Conservation (phyloP, 2,329 filamentous ascomycete species). For the Drechmeria coniospora region DNA sequence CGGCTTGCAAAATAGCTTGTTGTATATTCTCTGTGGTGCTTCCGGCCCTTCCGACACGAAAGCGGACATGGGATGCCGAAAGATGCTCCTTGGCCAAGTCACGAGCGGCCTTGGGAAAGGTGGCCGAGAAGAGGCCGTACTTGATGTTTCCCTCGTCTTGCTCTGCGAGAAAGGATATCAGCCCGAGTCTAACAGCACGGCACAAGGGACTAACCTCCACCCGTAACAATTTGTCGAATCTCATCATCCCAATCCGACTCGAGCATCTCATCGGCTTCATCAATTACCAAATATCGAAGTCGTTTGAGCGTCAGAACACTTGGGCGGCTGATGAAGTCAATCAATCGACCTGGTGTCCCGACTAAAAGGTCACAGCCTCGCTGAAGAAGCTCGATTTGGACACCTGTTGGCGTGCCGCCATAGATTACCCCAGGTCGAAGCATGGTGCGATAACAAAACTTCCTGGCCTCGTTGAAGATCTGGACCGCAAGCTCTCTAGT, state of each 20-base stretch:
- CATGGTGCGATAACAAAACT: conserved; percentile 90
- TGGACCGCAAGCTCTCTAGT: conserved; percentile 85
- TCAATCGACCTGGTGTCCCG: conserved; percentile 72
- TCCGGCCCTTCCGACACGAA: conserved; percentile 77
- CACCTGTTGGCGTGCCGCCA: conserved; percentile 58
- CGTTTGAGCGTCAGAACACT: conserved; percentile 56
- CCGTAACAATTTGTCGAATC: conserved; percentile 59
- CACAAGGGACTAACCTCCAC: conserved; percentile 48
- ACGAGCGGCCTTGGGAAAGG: conserved; percentile 70
- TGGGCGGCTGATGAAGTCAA: conserved; percentile 66
- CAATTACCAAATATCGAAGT: conserved; percentile 68
- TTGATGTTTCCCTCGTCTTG: conserved; percentile 55
- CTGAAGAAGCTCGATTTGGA: conserved; percentile 57
- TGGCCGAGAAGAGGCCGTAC: conserved; percentile 84
- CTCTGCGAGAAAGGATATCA: conserved; percentile 29
- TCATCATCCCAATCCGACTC: conserved; percentile 63
- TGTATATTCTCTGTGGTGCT: conserved; percentile 70
- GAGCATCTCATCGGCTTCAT: conserved; percentile 92
- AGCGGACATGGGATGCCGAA: conserved; percentile 55
- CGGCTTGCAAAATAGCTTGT: conserved; percentile 57
- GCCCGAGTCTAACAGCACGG: not conserved
- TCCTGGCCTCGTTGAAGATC: conserved; percentile 87
- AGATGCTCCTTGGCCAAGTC: conserved; percentile 65
- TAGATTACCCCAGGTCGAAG: conserved; percentile 82
- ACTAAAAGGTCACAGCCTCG: conserved; percentile 84